Percentiles rank a stretch among this genome's conserved stretches.
These are phyloP conservation scores for Cymbopogon flexuosus DNA, from an alignment of 202 grass and related monocot species.

Conservation along the genomic window DNA sequence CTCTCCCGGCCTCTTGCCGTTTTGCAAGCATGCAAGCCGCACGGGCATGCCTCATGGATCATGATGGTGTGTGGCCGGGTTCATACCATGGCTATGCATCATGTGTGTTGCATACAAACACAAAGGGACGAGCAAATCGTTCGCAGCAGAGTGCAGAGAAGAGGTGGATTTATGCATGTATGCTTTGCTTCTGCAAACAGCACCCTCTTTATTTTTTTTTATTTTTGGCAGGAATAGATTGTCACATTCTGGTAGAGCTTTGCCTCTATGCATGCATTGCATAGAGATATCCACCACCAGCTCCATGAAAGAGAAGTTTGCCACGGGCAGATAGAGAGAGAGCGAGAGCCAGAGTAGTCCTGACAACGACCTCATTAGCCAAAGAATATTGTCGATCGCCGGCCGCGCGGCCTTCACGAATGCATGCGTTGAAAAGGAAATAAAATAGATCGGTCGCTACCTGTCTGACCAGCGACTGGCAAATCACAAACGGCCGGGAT, in stretches of 20 bases:
- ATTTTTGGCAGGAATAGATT: too few species aligned
- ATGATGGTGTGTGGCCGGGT: too few species aligned
- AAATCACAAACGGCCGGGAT: neutral
- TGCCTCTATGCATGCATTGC: neutral
- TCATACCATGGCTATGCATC: too few species aligned
- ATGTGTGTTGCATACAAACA: neutral
- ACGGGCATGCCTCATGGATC: neutral
- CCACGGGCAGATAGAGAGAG: neutral
- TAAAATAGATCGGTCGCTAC: neutral
- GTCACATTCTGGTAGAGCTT: neutral
- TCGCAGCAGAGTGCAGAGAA: too few species aligned
- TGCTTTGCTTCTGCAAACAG: neutral
- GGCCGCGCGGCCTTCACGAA: neutral
- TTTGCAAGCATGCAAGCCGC: neutral
- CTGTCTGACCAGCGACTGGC: neutral
- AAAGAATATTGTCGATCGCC: neutral
- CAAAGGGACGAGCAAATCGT: neutral
- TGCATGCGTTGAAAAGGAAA: neutral
- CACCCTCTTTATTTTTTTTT: too few species aligned
- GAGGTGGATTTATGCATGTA: neutral
- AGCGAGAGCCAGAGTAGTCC: neutral
- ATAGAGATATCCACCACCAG: neutral
- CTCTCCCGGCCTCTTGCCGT: neutral
- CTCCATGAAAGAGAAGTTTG: neutral
- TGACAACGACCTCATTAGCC: neutral